phyloP scores from a whole-genome alignment of 306 rosid species.

The Crataegus laevigata region DNA sequence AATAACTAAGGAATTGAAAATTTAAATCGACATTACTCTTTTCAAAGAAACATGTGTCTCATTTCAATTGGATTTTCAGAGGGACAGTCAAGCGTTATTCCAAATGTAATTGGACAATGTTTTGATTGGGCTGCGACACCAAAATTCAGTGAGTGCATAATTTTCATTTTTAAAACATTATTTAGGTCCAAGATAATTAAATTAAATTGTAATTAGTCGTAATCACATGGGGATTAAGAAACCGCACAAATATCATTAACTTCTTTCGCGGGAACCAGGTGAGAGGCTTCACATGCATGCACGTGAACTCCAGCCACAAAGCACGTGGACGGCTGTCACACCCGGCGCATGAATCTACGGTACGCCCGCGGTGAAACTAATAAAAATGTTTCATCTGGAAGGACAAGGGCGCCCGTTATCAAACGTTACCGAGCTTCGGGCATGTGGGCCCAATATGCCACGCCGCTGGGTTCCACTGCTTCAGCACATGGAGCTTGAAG shows the following conservation, averaged over 20 bases:
- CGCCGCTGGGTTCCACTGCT: neutral
- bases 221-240: slow-evolving; percentile 38
- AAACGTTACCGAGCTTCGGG: neutral
- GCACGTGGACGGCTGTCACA: slow-evolving; percentile 59
- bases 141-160: slow-evolving; percentile 12
- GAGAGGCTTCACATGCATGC: slow-evolving; percentile 46
- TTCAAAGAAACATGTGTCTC: rapidly evolving
- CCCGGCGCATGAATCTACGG: slow-evolving; percentile 22
- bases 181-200: neutral
- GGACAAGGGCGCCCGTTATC: slow-evolving; percentile 17
- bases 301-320: slow-evolving; percentile 40
- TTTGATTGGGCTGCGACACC: slow-evolving; percentile 5
- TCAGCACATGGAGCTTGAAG: slow-evolving; percentile 4
- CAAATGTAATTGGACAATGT: neutral
- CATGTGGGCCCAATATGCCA: slow-evolving; percentile 5
- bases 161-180: neutral
- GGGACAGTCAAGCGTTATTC: no score
- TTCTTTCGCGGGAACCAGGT: slow-evolving; percentile 18
- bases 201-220: slow-evolving; percentile 4
- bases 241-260: slow-evolving; percentile 27
- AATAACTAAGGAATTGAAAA: no score
- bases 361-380: slow-evolving; percentile 6
- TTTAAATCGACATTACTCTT: no score
- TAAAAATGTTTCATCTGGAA: neutral
- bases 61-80: no score